Conservation (phyloP, 202 grass and related monocot genomes). For the Schoenoplectus triqueter region DNA sequence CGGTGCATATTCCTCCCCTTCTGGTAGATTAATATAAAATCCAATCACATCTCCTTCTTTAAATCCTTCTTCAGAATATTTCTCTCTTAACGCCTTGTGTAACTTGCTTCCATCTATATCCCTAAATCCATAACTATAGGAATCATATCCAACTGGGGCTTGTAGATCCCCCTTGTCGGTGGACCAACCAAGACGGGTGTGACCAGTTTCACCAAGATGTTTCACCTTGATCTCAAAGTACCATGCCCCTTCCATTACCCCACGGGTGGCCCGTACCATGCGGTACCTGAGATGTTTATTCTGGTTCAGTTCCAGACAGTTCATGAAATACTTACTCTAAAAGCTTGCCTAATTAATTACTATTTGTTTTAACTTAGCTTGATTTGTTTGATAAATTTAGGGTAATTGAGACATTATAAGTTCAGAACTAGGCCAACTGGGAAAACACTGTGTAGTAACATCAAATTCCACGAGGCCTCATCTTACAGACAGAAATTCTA, state of each 20-base stretch:
- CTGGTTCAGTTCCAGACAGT: slow-evolving; percentile 8
- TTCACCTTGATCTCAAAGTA: slow-evolving; percentile 81
- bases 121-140: slow-evolving; percentile 75
- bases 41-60: slow-evolving; percentile 72
- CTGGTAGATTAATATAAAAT: slow-evolving; percentile 81
- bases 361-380: neutral
- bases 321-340: neutral
- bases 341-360: neutral
- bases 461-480: neutral
- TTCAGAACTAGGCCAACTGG: neutral
- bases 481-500: neutral
- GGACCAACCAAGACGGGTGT: slow-evolving; percentile 82
- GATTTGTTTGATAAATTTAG: neutral
- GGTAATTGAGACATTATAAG: neutral
- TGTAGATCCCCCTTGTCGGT: slow-evolving; percentile 84
- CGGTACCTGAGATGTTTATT: slow-evolving; percentile 51
- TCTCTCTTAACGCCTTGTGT: slow-evolving; percentile 70
- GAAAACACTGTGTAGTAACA: neutral
- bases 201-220: slow-evolving; percentile 58
- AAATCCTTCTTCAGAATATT: slow-evolving; percentile 66
- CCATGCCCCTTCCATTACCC: slow-evolving; percentile 68
- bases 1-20: slow-evolving; percentile 70
- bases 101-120: slow-evolving; percentile 80
- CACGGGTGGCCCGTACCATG: slow-evolving; percentile 82
- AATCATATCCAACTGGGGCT: slow-evolving; percentile 74